phyloP scores from a whole-genome alignment of 345 rosid species.

The Viola odorata region DNA sequence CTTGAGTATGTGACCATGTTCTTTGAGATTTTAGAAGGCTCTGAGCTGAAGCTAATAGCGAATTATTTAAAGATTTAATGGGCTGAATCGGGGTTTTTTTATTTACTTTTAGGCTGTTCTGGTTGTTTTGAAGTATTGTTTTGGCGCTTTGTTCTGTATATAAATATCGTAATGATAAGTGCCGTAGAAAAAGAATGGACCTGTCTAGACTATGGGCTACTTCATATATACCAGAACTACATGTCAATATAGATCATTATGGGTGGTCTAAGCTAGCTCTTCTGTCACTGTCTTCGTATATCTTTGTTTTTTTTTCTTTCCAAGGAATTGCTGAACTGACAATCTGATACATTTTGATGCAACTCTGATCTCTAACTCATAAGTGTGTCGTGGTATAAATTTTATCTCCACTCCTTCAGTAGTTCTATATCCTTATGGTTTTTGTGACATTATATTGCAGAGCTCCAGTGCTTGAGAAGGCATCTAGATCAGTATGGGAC shows the following conservation, averaged over 20 bases:
- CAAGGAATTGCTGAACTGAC: background rate
- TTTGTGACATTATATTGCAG: conserved; percentile 27
- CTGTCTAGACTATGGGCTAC: too few species aligned
- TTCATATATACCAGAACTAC: too few species aligned
- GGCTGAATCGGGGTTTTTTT: too few species aligned
- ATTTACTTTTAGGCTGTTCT: background rate
- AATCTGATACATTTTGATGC: background rate
- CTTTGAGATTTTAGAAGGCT: too few species aligned
- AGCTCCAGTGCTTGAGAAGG: conserved; percentile 86
- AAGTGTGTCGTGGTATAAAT: background rate
- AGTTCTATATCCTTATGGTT: background rate
- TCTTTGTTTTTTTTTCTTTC: background rate
- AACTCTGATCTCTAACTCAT: background rate
- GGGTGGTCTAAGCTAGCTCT: too few species aligned
- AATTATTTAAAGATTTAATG: background rate
- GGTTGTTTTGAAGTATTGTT: background rate
- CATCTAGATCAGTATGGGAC: conserved; percentile 98
- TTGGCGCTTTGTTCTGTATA: too few species aligned
- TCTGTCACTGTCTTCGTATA: too few species aligned
- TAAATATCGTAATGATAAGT: too few species aligned
- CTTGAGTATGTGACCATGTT: conserved; percentile 50
- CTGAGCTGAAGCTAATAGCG: background rate
- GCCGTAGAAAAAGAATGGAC: too few species aligned
- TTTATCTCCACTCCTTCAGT: background rate
- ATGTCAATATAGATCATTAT: too few species aligned